Evolutionary conservation across 768 basidiomycete species (phyloP).

Genomic region (Exidia glandulosa): DNA sequence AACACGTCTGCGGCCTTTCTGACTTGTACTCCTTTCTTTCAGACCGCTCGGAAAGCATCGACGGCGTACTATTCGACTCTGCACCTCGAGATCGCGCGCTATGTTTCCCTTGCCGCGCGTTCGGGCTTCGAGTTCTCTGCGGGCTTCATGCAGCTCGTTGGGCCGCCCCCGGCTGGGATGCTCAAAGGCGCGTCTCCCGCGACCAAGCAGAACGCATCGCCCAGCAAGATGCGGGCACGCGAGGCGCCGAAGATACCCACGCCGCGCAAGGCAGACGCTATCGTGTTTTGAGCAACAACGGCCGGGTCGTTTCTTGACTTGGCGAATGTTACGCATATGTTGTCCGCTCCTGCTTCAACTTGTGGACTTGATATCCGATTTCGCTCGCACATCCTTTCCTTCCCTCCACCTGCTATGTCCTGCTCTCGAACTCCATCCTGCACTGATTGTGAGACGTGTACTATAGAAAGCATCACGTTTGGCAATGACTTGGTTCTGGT

Average conservation of each 20-base stretch:
- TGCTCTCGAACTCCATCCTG: no score
- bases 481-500: no score
- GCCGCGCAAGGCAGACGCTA: conserved; percentile 32
- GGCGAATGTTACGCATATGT: no score
- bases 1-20: background rate
- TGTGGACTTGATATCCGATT: no score
- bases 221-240: conserved; percentile 13
- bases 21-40: background rate
- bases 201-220: conserved; percentile 12
- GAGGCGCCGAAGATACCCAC: conserved; percentile 28
- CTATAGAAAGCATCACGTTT: no score
- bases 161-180: conserved; percentile 57
- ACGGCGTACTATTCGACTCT: conserved; percentile 88
- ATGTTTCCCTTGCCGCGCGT: conserved; percentile 53
- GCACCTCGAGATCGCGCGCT: conserved; percentile 88
- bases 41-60: conserved; percentile 95
- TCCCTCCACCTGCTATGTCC: no score
- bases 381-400: no score
- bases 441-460: no score
- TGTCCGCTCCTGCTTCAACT: no score
- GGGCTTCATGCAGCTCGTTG: conserved; percentile 68
- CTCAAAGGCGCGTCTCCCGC: conserved; percentile 28
- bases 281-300: conserved; percentile 22
- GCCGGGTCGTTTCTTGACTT: no score
- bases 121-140: conserved; percentile 70